Percentiles rank a stretch among this genome's conserved stretches.
phyloP scores from a whole-genome alignment of 73 alveolate species.

The Diophrys sp. region DNA sequence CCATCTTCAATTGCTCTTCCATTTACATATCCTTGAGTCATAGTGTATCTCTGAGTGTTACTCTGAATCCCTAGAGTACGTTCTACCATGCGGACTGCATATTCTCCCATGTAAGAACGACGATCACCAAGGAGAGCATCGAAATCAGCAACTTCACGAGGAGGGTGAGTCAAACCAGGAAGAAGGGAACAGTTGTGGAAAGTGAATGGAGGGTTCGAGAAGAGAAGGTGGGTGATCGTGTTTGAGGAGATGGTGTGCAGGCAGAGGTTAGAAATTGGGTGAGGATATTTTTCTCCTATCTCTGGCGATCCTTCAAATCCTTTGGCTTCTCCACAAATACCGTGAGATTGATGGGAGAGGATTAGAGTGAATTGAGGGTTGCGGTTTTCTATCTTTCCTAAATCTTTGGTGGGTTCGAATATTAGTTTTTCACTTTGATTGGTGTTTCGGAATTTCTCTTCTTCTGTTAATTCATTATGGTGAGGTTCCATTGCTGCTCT shows the following conservation, averaged over 20 bases:
- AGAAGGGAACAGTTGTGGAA: conserved; percentile 3
- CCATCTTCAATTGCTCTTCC: background rate
- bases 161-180: conserved; percentile 11
- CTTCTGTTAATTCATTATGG: conserved; percentile 28
- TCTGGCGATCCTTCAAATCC: background rate
- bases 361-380: background rate
- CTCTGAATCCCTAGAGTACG: conserved; percentile 19
- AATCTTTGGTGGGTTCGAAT: conserved; percentile 1
- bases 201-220: conserved; percentile 3
- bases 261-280: conserved; percentile 6
- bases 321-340: background rate
- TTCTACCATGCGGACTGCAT: conserved; percentile 18
- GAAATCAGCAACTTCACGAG: conserved; percentile 4
- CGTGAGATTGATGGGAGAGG: background rate
- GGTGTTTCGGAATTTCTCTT: conserved; percentile 41
- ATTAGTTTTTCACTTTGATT: background rate
- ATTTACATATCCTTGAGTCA: conserved; percentile 5
- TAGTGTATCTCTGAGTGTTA: conserved; percentile 1
- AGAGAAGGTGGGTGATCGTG: background rate
- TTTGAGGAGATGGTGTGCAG: background rate
- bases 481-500: conserved; percentile 47
- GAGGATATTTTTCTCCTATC: background rate
- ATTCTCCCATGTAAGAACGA: conserved; percentile 22
- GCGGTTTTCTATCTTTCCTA: background rate
- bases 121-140: conserved; percentile 23